Evolutionary conservation across 73 alveolate genomes (phyloP), one percentile per base, ranked within the genome.

Genomic region (Paramecium pentaurelia): DNA sequence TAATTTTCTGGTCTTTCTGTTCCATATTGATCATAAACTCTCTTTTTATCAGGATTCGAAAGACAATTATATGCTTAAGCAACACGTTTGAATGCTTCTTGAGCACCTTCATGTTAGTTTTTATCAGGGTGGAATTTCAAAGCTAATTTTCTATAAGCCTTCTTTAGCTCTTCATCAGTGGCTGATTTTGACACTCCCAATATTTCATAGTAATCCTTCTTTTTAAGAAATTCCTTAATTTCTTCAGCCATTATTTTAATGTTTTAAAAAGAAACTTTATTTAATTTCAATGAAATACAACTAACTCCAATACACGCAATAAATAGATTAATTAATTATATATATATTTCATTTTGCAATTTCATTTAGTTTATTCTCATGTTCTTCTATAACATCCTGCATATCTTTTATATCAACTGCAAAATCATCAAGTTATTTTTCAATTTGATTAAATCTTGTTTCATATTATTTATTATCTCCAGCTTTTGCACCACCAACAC

Each of bases 91-190:
- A 98, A 98, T 94, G 93, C 96, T 88, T 98, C 97, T 64, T 98
- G 98, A 20, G 99, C 99, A 86, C 95, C 95, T 86, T 80, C 93
- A 70, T 92, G 95, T 36, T 95, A 73, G 86, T 97, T 95, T 87
- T 97, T 98, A 86, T 98, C 99, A 42, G 99, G 99, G 93, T 98
- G 99, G 95, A 97, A 96, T 93, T 94, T 96, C 47, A 98, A 96
- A 8, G 99, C 99, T 77, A 91, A 70, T 93, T 95, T 95, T 80
- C 96, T 95, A 93, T 98, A 98, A 14, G 99, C 99, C 77, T 97
- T 98, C 77, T 97, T 98, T 3, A 98, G 98, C 92, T 95, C 98
- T 22, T 93, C 97, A 32, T 97, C 98, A 6, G 96, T 83, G 77
- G 98, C 97, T 92, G 94, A 88, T 85, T 95, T 92, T 68, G 93